A percentile compares a stretch with the other conserved stretches of the same genome.
phyloP scores from a whole-genome alignment of 2,329 filamentous ascomycete genomes.

The Lasiodiplodia sp. region DNA sequence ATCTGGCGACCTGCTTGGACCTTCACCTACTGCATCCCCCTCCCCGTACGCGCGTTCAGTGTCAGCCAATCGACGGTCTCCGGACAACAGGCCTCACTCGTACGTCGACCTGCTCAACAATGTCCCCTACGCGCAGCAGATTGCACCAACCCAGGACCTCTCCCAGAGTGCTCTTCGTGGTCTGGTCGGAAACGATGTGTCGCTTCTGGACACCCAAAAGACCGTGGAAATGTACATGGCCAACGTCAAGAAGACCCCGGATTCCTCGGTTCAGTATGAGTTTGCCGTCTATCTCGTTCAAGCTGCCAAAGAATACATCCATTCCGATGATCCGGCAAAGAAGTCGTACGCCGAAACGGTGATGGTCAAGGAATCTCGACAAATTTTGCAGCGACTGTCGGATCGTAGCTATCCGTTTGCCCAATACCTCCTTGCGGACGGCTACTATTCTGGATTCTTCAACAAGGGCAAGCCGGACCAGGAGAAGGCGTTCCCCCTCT shows the following conservation, averaged over 20 bases:
- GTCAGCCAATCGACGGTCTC: conserved; percentile 62
- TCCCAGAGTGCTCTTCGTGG: conserved; percentile 79
- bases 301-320: conserved; percentile 75
- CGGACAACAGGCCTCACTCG: conserved; percentile 64
- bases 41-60: conserved; percentile 54
- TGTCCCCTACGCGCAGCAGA: conserved; percentile 81
- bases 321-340: conserved; percentile 37
- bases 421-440: conserved; percentile 96
- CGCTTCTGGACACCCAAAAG: conserved; percentile 87
- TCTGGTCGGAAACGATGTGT: conserved; percentile 87
- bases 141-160: conserved; percentile 67
- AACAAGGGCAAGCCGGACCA: conserved; percentile 94
- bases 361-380: conserved; percentile 88
- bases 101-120: conserved; percentile 69
- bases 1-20: conserved; percentile 53
- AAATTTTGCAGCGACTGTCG: conserved; percentile 84
- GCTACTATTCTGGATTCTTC: conserved; percentile 92
- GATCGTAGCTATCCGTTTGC: conserved; percentile 94
- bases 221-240: conserved; percentile 97
- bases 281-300: conserved; percentile 96
- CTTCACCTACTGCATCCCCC: conserved; percentile 51
- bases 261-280: conserved; percentile 89
- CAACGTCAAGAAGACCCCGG: conserved; percentile 97
- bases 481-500: conserved; percentile 89
- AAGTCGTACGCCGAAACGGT: conserved; percentile 39